A percentile compares a stretch with the other conserved stretches of the same genome.
phyloP scores from a whole-genome alignment of 768 basidiomycete genomes.

The Russula emetica region DNA sequence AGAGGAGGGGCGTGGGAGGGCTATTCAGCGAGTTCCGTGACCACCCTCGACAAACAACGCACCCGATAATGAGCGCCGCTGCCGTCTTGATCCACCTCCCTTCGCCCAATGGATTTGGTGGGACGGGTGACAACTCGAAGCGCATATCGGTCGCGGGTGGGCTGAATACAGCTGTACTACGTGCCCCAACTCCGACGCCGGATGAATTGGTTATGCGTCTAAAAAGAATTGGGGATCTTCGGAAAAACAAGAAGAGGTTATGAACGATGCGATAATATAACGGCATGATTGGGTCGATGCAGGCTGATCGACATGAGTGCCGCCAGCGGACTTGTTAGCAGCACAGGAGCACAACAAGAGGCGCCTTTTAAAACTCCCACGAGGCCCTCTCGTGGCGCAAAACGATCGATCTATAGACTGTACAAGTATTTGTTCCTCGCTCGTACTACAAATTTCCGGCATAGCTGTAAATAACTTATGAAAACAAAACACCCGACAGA shows the following conservation, averaged over 20 bases:
- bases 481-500: neutral
- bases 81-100: constrained; percentile 69
- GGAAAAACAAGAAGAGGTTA: constrained; percentile 14
- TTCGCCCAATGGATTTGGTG: constrained; percentile 63
- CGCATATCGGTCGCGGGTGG: constrained; percentile 13
- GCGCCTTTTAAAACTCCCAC: neutral
- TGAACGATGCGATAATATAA: constrained; percentile 1
- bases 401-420: constrained; percentile 5
- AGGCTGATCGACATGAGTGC: neutral
- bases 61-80: constrained; percentile 76
- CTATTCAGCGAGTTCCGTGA: neutral
- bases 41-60: constrained; percentile 26
- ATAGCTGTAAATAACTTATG: constrained; percentile 21
- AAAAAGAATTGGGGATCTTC: neutral
- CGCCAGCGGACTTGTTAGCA: neutral
- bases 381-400: neutral
- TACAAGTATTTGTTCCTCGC: constrained; percentile 2
- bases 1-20: neutral
- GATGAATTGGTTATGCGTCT: neutral
- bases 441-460: constrained; percentile 1
- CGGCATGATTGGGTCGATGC: constrained; percentile 13
- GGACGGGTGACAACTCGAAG: constrained; percentile 55
- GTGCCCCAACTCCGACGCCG: neutral
- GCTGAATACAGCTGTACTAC: neutral
- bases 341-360: neutral